Evolutionary conservation across 441 rosid genomes (phyloP).

Genomic region (Manihot esculenta): DNA sequence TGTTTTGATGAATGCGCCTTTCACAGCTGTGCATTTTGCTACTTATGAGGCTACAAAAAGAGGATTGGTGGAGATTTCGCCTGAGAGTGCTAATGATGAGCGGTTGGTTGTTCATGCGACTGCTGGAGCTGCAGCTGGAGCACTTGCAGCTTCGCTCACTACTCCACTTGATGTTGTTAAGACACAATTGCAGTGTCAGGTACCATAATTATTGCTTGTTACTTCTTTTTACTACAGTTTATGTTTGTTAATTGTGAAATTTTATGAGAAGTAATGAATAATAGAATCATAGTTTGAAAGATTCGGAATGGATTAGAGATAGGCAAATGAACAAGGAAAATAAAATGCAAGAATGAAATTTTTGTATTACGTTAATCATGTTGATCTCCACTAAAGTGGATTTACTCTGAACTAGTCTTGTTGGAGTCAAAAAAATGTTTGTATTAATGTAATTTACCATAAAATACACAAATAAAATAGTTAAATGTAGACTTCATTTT

Average conservation of each 20-base stretch:
- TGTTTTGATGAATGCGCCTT: slow-evolving; percentile 91
- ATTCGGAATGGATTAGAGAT: neutral
- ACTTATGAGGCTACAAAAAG: slow-evolving; percentile 79
- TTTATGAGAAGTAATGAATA: neutral
- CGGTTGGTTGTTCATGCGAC: slow-evolving; percentile 46
- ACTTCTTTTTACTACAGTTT: neutral
- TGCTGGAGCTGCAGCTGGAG: slow-evolving; percentile 81
- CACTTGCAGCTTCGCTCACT: slow-evolving; percentile 64
- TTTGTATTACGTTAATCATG: no score
- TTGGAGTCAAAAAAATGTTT: no score
- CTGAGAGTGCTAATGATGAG: slow-evolving; percentile 63
- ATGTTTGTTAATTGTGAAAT: neutral
- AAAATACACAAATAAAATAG: no score
- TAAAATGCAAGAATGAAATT: no score
- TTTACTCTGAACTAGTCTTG: no score
- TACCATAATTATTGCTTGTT: slow-evolving; percentile 13
- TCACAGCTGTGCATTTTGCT: slow-evolving; percentile 79
- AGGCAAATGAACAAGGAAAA: no score
- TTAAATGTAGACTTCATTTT: no score
- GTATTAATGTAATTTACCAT: no score
- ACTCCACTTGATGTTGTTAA: slow-evolving; percentile 93
- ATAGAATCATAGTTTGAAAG: neutral
- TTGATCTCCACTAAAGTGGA: no score
- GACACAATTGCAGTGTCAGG: slow-evolving; percentile 97
- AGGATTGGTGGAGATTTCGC: slow-evolving; percentile 64